These are phyloP conservation scores for Elymus sibiricus DNA, from an alignment of 176 grass and related monocot species.

Conservation along the genomic window DNA sequence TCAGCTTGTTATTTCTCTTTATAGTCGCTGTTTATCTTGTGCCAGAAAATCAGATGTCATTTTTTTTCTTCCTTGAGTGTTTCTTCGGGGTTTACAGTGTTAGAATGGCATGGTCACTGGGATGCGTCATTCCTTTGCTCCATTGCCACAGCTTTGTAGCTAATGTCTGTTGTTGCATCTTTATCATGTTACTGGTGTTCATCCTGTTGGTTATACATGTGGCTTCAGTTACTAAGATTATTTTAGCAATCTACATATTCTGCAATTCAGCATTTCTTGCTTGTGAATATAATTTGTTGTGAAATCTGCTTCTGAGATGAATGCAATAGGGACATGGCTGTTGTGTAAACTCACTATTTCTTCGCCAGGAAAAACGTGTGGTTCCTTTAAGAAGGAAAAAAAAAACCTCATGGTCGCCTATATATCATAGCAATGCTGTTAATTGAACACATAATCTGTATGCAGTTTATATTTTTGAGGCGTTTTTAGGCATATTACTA, in stretches of 20 bases:
- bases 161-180: background rate
- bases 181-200: background rate
- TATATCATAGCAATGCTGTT: background rate
- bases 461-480: background rate
- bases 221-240: background rate
- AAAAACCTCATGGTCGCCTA: background rate
- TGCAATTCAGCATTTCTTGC: background rate
- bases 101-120: conserved; percentile 7
- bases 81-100: conserved; percentile 1
- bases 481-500: background rate
- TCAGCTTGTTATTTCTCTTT: background rate
- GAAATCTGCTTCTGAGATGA: background rate
- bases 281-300: background rate
- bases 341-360: too few species aligned
- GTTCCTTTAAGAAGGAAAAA: background rate
- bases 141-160: background rate
- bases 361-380: background rate
- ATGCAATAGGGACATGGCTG: background rate
- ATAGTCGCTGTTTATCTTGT: conserved; percentile 1
- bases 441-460: background rate
- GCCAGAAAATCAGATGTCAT: conserved; percentile 11
- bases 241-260: background rate
- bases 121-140: background rate
- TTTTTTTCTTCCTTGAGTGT: background rate
- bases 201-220: conserved; percentile 8